Conservation (phyloP, 345 rosid species). For the Anacardium occidentale region DNA sequence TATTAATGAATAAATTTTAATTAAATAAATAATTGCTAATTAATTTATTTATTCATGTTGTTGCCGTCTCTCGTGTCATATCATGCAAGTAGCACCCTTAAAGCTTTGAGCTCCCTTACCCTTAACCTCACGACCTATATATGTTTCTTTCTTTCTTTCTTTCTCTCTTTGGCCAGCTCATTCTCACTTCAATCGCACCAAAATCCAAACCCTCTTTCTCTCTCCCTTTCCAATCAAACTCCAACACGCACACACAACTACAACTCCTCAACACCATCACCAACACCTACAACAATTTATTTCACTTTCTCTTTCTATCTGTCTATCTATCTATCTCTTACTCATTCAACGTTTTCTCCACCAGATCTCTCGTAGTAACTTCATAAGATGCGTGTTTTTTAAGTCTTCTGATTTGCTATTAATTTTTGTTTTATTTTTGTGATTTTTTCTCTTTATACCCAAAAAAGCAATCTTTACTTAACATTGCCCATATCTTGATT, state of each 20-base stretch:
- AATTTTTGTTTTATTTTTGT: conserved; percentile 15
- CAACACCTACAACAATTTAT: conserved; percentile 23
- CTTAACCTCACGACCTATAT: conserved; percentile 35
- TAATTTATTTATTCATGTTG: background rate
- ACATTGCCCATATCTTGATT: conserved; percentile 23
- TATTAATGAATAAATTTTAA: background rate
- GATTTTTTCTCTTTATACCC: conserved; percentile 45
- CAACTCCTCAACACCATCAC: conserved; percentile 21
- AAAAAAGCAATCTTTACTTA: conserved; percentile 22
- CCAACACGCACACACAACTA: conserved; percentile 14
- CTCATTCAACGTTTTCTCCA: conserved; percentile 38
- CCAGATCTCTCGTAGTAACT: conserved; percentile 47
- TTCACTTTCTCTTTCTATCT: conserved; percentile 27
- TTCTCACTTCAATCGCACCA: conserved; percentile 27
- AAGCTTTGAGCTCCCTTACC: conserved; percentile 14
- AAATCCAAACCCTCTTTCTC: conserved; percentile 17
- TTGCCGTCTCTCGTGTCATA: conserved; percentile 40
- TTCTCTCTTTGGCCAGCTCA: conserved; percentile 49
- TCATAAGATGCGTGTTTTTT: conserved; percentile 52
- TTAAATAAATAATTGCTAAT: background rate
- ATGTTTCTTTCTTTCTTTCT: conserved; percentile 37
- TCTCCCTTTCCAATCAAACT: conserved; percentile 17
- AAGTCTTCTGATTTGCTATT: conserved; percentile 24
- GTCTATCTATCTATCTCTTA: conserved; percentile 19
- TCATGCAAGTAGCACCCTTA: conserved; percentile 46